phyloP scores from a whole-genome alignment of 2,329 filamentous ascomycete genomes.

The Rhinocladiella similis region DNA sequence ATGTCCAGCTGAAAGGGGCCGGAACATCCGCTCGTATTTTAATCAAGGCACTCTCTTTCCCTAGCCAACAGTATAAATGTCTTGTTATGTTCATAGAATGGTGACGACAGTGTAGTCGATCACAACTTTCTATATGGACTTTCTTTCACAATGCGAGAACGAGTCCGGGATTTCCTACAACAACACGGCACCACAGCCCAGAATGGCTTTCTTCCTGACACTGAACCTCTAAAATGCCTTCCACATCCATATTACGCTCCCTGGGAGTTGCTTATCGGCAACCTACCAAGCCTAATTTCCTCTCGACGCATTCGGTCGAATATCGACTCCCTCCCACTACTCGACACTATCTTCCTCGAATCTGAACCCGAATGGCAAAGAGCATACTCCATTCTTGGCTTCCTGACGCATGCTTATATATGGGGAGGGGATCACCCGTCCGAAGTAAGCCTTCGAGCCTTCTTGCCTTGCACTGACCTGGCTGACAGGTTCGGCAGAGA shows the following conservation, averaged over 20 bases:
- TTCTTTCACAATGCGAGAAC: slow-evolving; percentile 30
- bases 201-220: slow-evolving; percentile 81
- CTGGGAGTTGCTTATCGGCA: slow-evolving; percentile 79
- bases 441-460: neutral
- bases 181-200: slow-evolving; percentile 4
- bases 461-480: too few relatives aligned
- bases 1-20: too few relatives aligned
- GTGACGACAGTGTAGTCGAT: too few relatives aligned
- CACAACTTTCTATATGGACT: too few relatives aligned
- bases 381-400: neutral
- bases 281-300: slow-evolving; percentile 76
- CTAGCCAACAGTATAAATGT: too few relatives aligned
- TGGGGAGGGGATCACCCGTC: neutral
- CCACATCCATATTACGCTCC: slow-evolving; percentile 84
- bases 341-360: slow-evolving; percentile 73
- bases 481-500: too few relatives aligned
- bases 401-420: neutral
- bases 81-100: too few relatives aligned
- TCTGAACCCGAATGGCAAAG: slow-evolving; percentile 30
- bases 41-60: too few relatives aligned
- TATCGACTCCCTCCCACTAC: slow-evolving; percentile 73
- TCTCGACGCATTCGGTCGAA: slow-evolving; percentile 72
- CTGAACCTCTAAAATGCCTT: slow-evolving; percentile 70
- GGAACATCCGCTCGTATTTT: too few relatives aligned
- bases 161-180: slow-evolving; percentile 3